Percentiles rank a stretch among this genome's conserved stretches.
Conservation (phyloP, 805 yeast species). For the Wickerhamiella australiensis region DNA sequence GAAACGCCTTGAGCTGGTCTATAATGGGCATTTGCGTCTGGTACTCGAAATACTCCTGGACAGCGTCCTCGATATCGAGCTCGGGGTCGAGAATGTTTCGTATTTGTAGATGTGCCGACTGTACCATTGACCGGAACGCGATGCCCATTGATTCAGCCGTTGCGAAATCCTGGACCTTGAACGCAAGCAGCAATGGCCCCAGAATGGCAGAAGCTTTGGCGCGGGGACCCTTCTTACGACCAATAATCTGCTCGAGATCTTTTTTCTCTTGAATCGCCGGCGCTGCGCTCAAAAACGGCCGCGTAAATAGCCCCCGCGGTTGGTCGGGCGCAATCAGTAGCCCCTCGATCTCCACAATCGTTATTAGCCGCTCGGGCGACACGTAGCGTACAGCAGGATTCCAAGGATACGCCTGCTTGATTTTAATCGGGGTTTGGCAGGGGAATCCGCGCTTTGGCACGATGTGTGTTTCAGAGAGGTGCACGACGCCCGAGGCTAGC, state of each 20-base stretch:
- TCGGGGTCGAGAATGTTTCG: neutral
- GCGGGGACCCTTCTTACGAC: conserved; percentile 10
- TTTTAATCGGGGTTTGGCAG: neutral
- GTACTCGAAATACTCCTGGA: conserved; percentile 14
- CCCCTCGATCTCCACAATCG: conserved; percentile 8
- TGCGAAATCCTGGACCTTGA: conserved; percentile 9
- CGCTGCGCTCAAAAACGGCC: neutral
- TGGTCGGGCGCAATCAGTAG: neutral
- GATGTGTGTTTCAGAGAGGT: conserved; percentile 8
- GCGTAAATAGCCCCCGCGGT: conserved; percentile 2
- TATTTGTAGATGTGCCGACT: conserved; percentile 14
- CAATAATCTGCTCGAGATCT: conserved; percentile 14
- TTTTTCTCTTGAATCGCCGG: neutral
- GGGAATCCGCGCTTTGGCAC: conserved; percentile 9
- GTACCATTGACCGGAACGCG: conserved; percentile 11
- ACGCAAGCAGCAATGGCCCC: conserved; percentile 4
- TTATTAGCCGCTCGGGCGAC: conserved; percentile 10
- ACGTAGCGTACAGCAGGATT: conserved; percentile 14
- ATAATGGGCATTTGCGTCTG: conserved; percentile 8
- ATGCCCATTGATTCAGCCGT: neutral
- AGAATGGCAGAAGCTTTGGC: conserved; percentile 13
- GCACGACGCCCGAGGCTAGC: conserved; percentile 2
- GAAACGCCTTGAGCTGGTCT: conserved; percentile 7
- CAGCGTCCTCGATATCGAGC: conserved; percentile 2
- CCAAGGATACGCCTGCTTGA: conserved; percentile 11